Evolutionary conservation across 768 basidiomycete genomes (phyloP), one percentile per base, ranked within the genome.

Genomic region (Daedalea quercina): DNA sequence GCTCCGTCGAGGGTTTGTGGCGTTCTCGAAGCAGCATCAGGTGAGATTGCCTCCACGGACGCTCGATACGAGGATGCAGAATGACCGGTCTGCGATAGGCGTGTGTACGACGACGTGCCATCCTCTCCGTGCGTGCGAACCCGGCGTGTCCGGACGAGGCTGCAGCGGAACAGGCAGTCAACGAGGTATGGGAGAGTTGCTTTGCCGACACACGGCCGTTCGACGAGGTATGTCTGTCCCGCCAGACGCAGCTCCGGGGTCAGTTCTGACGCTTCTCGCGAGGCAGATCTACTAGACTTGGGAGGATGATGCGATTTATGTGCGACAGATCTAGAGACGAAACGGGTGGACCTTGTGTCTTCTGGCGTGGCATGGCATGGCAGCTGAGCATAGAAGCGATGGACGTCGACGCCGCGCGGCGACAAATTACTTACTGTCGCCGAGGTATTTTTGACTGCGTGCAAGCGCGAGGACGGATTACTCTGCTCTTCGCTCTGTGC

Each of bases 101-200:
- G 12, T 98, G 95, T 62, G 92, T 96, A 20, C 87, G 93, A 48
- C 80, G 94, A 35, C 78, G 94, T 56, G 92, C 95, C 8, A 74
- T 90, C 11, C 66, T 85, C 33, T 95, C 93, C 2, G 90, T 99
- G 1, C 71, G 74, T 35, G 79, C 79, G 17, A 94, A 97, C 66
- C 85, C 91, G 12, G 74, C 77, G 20, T 97, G 94, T 64, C 84
- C 84, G 1, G 80, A 86, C 62, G 68, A 74, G 35, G 88, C 76
- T 4, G 73, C 87, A 23, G 95, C 94, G 12, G 92, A 94, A 66
- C 78, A 79, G 53, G 93, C 84, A 1, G 94, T 98, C 44, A 96
- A 97, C 59, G 90, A 96, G 66, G 95, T 95, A 31, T 99, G 90
- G 88, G 93, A 93, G 63, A 93, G 90, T 60, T 99, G 95, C 68